Conservation (phyloP, 139 green algal species). For the Micractinium conductrix region DNA sequence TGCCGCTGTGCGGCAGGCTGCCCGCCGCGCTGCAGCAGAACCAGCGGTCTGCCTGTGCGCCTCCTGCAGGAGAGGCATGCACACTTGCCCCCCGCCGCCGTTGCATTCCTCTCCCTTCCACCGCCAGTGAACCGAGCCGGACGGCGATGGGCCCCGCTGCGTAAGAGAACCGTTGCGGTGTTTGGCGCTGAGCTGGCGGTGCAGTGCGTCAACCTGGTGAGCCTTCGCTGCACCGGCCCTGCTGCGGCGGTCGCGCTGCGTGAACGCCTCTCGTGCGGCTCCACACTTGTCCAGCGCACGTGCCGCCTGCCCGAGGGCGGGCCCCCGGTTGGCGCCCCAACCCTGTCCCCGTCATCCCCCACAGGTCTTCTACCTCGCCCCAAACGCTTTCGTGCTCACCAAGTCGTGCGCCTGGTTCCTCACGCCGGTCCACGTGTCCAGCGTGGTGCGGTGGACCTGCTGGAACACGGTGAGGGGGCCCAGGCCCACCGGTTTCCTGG, state of each 20-base stretch:
- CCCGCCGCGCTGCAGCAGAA: too few species aligned
- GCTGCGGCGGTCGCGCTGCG: too few species aligned
- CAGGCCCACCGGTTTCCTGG: too few species aligned
- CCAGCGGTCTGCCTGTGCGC: too few species aligned
- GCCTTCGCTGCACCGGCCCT: too few species aligned
- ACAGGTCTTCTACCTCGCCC: constrained; percentile 23
- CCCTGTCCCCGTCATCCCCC: not conserved
- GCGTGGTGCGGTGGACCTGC: constrained; percentile 12
- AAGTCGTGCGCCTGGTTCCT: constrained; percentile 26
- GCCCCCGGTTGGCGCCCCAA: too few species aligned
- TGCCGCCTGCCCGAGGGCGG: too few species aligned
- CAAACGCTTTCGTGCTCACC: constrained; percentile 1
- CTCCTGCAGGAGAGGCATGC: too few species aligned
- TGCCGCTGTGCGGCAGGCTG: too few species aligned
- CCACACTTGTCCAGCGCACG: too few species aligned
- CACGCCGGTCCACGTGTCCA: not conserved
- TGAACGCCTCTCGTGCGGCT: too few species aligned
- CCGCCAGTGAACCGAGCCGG: constrained; percentile 16
- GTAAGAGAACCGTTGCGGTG: constrained; percentile 1
- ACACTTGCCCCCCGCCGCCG: too few species aligned
- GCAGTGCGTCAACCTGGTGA: constrained; percentile 14
- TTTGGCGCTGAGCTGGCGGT: constrained; percentile 12
- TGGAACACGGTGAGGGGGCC: not conserved
- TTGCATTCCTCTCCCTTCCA: not conserved
- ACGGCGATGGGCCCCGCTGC: not conserved